These are phyloP conservation scores for Boletus fagicola DNA, from an alignment of 768 basidiomycete species.

Conservation along the genomic window DNA sequence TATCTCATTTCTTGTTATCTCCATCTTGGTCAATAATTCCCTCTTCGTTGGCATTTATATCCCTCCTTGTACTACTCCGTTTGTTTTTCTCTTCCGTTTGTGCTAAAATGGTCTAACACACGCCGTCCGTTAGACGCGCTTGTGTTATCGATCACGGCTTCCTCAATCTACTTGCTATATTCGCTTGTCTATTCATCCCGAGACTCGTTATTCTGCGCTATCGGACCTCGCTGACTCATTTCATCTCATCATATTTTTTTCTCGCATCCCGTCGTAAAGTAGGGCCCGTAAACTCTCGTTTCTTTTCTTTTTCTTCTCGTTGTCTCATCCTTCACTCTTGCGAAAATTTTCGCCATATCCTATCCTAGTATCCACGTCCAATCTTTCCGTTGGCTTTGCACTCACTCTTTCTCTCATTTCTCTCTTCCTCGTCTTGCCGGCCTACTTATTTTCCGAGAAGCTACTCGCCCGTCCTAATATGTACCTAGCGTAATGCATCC, in stretches of 20 bases:
- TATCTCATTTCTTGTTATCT: constrained; percentile 16
- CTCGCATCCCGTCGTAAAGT: no score
- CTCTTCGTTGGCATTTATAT: constrained; percentile 10
- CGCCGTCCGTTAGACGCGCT: constrained; percentile 2
- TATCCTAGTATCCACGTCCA: neutral
- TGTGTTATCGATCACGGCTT: constrained; percentile 6
- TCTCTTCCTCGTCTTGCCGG: neutral
- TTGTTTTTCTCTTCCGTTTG: neutral
- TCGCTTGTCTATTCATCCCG: constrained; percentile 9
- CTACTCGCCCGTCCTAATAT: constrained; percentile 21
- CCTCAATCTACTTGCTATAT: constrained; percentile 6
- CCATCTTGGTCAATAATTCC: constrained; percentile 8
- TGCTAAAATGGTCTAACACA: constrained; percentile 8
- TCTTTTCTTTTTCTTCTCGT: neutral
- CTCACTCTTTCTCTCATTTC: neutral
- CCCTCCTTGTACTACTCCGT: constrained; percentile 10
- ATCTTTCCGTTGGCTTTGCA: neutral
- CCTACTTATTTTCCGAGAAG: neutral
- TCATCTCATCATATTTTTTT: constrained; percentile 16
- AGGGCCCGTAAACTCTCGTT: neutral
- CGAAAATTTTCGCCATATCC: neutral
- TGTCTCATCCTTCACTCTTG: neutral
- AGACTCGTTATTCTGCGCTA: constrained; percentile 14
- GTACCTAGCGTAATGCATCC: constrained; percentile 29
- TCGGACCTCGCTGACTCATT: constrained; percentile 13